Evolutionary conservation across 1,139 yeast species (phyloP).

Genomic region (Hansenula sp.): DNA sequence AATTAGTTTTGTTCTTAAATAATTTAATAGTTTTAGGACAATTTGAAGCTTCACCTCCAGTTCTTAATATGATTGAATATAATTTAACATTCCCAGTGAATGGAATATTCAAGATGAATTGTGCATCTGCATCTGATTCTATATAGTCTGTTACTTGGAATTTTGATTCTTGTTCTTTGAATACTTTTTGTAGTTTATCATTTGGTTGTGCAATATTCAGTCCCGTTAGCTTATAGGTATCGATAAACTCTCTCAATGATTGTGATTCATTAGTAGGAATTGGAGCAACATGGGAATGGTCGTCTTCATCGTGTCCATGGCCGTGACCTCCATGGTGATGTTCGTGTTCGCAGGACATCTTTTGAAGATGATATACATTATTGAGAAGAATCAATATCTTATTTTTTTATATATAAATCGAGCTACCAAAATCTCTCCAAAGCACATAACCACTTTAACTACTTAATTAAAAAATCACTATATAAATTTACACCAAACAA

Average conservation of each 20-base stretch:
- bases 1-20: constrained; percentile 62
- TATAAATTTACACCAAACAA: no score
- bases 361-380: no score
- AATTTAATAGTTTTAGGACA: constrained; percentile 71
- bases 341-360: constrained; percentile 32
- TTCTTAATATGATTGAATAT: constrained; percentile 66
- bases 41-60: constrained; percentile 49
- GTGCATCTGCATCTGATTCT: constrained; percentile 79
- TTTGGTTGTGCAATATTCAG: constrained; percentile 56
- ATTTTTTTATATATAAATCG: neutral
- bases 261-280: constrained; percentile 70
- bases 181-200: constrained; percentile 47
- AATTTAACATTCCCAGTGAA: constrained; percentile 74
- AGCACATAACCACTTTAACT: no score
- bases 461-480: neutral
- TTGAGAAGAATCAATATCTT: no score
- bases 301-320: constrained; percentile 30
- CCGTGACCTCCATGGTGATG: constrained; percentile 26
- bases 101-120: constrained; percentile 71
- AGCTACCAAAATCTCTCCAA: no score
- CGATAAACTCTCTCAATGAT: constrained; percentile 58
- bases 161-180: constrained; percentile 41
- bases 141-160: constrained; percentile 40
- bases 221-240: constrained; percentile 56
- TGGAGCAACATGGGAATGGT: constrained; percentile 49